Evolutionary conservation across 352 stramenopile genomes (phyloP), one percentile per base, ranked within the genome.

Genomic region (Phytophthora sojae): DNA sequence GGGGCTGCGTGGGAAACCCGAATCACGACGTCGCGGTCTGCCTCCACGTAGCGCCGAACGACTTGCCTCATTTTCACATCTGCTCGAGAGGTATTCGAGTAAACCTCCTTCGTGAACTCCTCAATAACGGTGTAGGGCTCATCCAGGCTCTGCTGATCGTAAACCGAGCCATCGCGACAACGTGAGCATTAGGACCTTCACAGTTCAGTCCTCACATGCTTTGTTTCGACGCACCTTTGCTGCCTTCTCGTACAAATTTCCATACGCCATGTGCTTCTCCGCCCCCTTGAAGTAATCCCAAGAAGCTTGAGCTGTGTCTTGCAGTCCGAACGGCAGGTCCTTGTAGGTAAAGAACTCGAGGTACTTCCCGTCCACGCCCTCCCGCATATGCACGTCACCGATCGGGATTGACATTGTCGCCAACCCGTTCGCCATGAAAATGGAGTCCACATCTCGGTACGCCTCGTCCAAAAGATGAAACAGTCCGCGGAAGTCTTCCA

Each of bases 241-340:
- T 23, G 68, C 64, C 26, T 73, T 79, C 44, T 80, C 52, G 37
- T 72, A 73, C 29, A 81, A 70, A 42, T 62, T 71, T 15, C 77
- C 71, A 45, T 70, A 70, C 23, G 65, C 64, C 55, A 61, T 63
- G 23, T 80, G 77, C 35, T 79, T 67, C 12, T 79, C 67, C 0
- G 79, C 67, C 1, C 73, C 73, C 51, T 77, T 78, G 57, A 80
- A 80, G 58, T 84, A 71, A 9, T 79, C 37, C 77, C 77, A 84
- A 11, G 77, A 73, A 5, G 47, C 63, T 25, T 76, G 54, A 3
- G 63, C 71, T 6, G 71, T 74, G 29, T 75, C 66, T 53, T 71
- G 66, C 57, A 78, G 50, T 21, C 74, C 74, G 56, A 84, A 84
- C 37, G 77, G 77, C 25, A 84, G 44, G 42, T 78, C 57, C 56